A percentile compares a stretch with the other conserved stretches of the same genome.
phyloP scores from a whole-genome alignment of 257 asterid genomes.

The Solanum piurae region DNA sequence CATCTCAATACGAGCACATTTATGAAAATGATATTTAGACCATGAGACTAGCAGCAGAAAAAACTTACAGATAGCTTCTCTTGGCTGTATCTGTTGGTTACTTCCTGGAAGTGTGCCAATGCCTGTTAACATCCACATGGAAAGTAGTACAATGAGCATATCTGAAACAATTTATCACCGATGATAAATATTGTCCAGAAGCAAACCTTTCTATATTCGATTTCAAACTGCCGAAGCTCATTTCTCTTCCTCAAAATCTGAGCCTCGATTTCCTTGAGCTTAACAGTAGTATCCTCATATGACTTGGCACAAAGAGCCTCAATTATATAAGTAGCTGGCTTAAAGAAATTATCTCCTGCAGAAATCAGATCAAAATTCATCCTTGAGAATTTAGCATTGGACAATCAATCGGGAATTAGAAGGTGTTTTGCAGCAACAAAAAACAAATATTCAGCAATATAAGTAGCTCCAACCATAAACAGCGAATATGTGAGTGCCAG shows the following conservation, averaged over 20 bases:
- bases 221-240: constrained; percentile 92
- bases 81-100: constrained; percentile 77
- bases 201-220: constrained; percentile 88
- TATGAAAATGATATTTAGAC: not conserved
- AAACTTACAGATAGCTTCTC: constrained; percentile 90
- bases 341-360: constrained; percentile 98
- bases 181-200: not conserved
- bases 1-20: not conserved
- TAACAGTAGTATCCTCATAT: constrained; percentile 81
- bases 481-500: constrained; percentile 99
- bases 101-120: constrained; percentile 95
- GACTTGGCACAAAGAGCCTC: constrained; percentile 95
- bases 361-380: not conserved
- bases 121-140: constrained; percentile 44
- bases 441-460: constrained; percentile 2
- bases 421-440: constrained; percentile 5
- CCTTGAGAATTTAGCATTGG: not conserved
- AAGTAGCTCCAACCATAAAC: constrained; percentile 79
- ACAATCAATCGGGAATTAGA: not conserved
- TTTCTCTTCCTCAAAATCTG: constrained; percentile 93
- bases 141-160: not conserved
- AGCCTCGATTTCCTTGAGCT: constrained; percentile 82
- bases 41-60: constrained; percentile 1
- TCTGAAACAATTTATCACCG: not conserved
- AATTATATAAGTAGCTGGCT: constrained; percentile 80